Percentiles rank a stretch among this genome's conserved stretches.
phyloP scores from a whole-genome alignment of 2,329 filamentous ascomycete species.

The Xylaria sp. region DNA sequence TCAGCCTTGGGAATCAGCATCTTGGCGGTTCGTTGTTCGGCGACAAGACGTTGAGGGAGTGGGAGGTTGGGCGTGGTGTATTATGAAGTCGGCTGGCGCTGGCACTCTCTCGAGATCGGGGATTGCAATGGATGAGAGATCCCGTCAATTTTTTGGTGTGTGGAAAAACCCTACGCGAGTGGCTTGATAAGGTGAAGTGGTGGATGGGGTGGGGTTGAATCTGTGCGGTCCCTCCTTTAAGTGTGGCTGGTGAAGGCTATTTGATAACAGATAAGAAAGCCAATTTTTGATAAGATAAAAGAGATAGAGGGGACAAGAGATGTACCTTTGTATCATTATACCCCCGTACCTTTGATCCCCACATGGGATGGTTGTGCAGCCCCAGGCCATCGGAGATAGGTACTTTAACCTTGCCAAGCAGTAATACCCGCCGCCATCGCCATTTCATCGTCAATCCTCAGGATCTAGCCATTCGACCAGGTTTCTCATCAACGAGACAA shows the following conservation, averaged over 20 bases:
- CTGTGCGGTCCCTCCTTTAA: conserved; percentile 8
- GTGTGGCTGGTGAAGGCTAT: conserved; percentile 38
- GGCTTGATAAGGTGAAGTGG: conserved; percentile 43
- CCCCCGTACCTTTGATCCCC: neutral
- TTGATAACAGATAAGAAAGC: conserved; percentile 24
- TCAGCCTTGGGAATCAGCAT: conserved; percentile 99
- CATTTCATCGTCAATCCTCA: neutral
- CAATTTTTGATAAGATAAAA: conserved; percentile 14
- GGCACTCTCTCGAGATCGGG: conserved; percentile 37
- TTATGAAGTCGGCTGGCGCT: conserved; percentile 41
- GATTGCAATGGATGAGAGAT: conserved; percentile 48
- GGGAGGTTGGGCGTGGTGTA: conserved; percentile 50
- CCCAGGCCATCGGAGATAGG: conserved; percentile 4
- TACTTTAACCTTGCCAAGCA: neutral
- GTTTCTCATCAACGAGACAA: conserved; percentile 25
- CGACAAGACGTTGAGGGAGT: conserved; percentile 63
- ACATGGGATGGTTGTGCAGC: neutral
- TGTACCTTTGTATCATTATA: neutral
- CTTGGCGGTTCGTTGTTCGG: conserved; percentile 67
- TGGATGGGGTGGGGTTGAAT: conserved; percentile 34
- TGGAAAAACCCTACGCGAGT: conserved; percentile 50
- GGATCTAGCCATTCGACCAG: neutral
- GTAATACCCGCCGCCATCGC: conserved; percentile 16
- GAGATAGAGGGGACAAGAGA: neutral
- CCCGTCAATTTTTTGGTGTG: conserved; percentile 49